phyloP scores from a whole-genome alignment of 2,329 filamentous ascomycete genomes.

The Plectosphaerella plurivora region DNA sequence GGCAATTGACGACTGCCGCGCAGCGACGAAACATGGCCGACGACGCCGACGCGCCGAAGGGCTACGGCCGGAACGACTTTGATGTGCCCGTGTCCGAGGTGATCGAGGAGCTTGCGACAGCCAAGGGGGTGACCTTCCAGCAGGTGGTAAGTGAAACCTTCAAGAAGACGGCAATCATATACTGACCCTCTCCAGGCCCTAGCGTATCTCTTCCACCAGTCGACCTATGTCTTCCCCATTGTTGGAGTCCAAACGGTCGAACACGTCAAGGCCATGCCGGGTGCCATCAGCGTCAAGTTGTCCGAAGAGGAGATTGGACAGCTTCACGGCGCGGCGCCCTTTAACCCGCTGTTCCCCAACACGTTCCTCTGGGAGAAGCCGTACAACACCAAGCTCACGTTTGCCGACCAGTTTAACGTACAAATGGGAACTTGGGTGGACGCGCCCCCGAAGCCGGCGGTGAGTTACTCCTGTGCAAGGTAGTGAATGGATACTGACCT shows the following conservation, averaged over 20 bases:
- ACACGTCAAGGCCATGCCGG: slow-evolving; percentile 58
- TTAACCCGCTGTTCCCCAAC: slow-evolving; percentile 53
- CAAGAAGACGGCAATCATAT: not conserved
- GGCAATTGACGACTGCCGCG: slow-evolving; percentile 38
- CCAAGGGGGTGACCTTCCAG: slow-evolving; percentile 4
- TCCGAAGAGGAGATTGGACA: slow-evolving; percentile 47
- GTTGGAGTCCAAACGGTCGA: slow-evolving; percentile 56
- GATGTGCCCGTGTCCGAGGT: slow-evolving; percentile 1
- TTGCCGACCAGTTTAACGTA: not conserved
- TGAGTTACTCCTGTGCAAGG: no score
- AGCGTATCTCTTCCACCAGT: slow-evolving; percentile 57
- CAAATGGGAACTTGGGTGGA: slow-evolving; percentile 3
- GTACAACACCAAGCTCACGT: slow-evolving; percentile 5
- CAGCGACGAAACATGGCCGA: slow-evolving; percentile 20
- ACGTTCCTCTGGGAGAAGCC: slow-evolving; percentile 2
- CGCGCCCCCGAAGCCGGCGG: slow-evolving; percentile 2
- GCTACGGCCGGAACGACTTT: not conserved
- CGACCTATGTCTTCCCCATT: slow-evolving; percentile 57
- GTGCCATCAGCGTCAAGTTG: slow-evolving; percentile 49
- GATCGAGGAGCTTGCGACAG: slow-evolving; percentile 8
- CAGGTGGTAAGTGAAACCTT: not conserved
- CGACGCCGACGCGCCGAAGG: not conserved
- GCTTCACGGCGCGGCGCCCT: slow-evolving; percentile 47
- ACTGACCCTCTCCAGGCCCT: slow-evolving; percentile 31
- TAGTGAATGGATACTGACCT: not conserved